These are phyloP conservation scores for Piper longum DNA, from an alignment of 164 flowering plant genomes.

Conservation along the genomic window DNA sequence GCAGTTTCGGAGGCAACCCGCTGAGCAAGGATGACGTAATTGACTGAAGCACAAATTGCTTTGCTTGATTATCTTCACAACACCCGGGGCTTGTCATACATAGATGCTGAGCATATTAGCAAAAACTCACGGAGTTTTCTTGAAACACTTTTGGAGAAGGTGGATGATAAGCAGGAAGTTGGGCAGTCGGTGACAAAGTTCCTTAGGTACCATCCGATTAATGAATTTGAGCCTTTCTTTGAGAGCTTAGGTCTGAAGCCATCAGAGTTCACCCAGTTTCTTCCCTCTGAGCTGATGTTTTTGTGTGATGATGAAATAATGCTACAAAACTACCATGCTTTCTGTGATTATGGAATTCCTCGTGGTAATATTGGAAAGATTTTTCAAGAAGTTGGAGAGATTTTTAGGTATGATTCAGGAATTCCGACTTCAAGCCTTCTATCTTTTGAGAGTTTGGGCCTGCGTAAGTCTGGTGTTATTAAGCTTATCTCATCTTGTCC, in stretches of 20 bases:
- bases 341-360: conserved; percentile 52
- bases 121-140: conserved; percentile 50
- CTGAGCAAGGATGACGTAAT: not conserved
- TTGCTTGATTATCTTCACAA: conserved; percentile 59
- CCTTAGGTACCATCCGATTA: conserved; percentile 59
- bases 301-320: conserved; percentile 44
- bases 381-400: conserved; percentile 34
- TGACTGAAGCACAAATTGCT: conserved; percentile 34
- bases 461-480: conserved; percentile 17
- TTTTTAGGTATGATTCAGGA: conserved; percentile 36
- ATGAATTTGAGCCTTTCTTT: conserved; percentile 82
- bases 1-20: not conserved
- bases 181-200: conserved; percentile 27
- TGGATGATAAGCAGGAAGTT: conserved; percentile 19
- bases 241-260: conserved; percentile 73
- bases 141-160: conserved; percentile 25
- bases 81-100: conserved; percentile 43
- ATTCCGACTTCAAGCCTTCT: conserved; percentile 20
- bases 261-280: conserved; percentile 21
- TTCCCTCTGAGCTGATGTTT: conserved; percentile 44
- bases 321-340: conserved; percentile 43
- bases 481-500: conserved; percentile 37
- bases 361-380: conserved; percentile 52
- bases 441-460: conserved; percentile 24
- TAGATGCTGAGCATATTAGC: conserved; percentile 66